Conservation (phyloP, 2,329 filamentous ascomycete species). For the Fulvia fulva region DNA sequence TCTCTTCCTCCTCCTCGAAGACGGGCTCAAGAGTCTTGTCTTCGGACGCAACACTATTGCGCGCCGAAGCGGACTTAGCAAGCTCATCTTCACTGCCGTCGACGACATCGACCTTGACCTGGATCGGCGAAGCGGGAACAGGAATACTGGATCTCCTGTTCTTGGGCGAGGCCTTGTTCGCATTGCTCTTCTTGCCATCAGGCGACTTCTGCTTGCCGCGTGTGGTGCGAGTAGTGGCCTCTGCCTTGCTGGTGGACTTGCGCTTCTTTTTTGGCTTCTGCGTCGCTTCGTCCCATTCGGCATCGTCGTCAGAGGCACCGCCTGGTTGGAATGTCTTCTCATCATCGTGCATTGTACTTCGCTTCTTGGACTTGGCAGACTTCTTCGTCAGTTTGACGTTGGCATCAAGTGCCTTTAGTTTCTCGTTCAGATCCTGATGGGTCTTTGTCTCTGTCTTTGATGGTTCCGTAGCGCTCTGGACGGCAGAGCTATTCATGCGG, state of each 20-base stretch:
- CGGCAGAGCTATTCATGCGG: background rate
- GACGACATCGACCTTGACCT: slow-evolving; percentile 13
- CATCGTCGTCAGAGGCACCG: slow-evolving; percentile 22
- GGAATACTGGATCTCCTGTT: background rate
- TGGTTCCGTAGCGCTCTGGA: background rate
- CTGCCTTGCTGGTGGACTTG: slow-evolving; percentile 26
- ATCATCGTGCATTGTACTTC: slow-evolving; percentile 28
- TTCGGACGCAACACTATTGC: slow-evolving; percentile 27
- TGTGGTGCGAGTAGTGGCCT: slow-evolving; percentile 9
- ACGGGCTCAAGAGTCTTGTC: slow-evolving; percentile 29
- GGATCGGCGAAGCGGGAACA: background rate
- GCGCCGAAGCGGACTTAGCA: slow-evolving; percentile 5
- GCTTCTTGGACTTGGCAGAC: slow-evolving; percentile 35
- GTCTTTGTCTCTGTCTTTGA: slow-evolving; percentile 1
- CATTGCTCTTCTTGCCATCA: slow-evolving; percentile 14
- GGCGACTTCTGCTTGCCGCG: slow-evolving; percentile 18
- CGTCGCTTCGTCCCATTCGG: slow-evolving; percentile 22
- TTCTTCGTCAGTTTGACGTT: slow-evolving; percentile 23
- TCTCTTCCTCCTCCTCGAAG: slow-evolving; percentile 33
- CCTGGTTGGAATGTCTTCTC: background rate
- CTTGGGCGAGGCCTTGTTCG: background rate
- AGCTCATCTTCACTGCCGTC: slow-evolving; percentile 29
- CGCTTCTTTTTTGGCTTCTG: slow-evolving; percentile 30
- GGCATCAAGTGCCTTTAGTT: slow-evolving; percentile 26
- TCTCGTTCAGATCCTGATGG: slow-evolving; percentile 26